phyloP scores from a whole-genome alignment of 1,139 yeast genomes.

The Nadsonia commutata region DNA sequence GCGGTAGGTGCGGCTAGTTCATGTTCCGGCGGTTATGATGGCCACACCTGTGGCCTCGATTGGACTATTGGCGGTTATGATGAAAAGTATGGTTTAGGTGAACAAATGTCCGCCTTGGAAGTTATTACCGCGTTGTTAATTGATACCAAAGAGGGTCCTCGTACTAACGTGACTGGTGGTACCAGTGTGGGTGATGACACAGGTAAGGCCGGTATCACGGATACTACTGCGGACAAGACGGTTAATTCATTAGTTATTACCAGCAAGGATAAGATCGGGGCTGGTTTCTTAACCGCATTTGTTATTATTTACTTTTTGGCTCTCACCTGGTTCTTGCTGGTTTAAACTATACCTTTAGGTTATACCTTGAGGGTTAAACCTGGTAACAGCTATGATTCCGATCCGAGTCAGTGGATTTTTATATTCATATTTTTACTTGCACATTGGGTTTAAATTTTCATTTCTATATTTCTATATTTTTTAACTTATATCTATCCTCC shows the following conservation, averaged over 20 bases:
- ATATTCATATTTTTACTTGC: too few relatives aligned
- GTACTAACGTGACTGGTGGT: constrained; percentile 35
- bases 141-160: constrained; percentile 33
- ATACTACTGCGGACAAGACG: constrained; percentile 23
- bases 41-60: constrained; percentile 76
- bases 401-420: too few relatives aligned
- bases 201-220: constrained; percentile 37
- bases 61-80: constrained; percentile 74
- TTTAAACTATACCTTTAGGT: constrained; percentile 25
- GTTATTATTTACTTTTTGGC: constrained; percentile 52
- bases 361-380: too few relatives aligned
- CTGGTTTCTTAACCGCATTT: constrained; percentile 70
- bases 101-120: constrained; percentile 81
- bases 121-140: constrained; percentile 38
- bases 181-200: constrained; percentile 28
- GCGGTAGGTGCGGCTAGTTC: constrained; percentile 71
- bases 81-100: constrained; percentile 76
- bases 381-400: too few relatives aligned
- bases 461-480: too few relatives aligned
- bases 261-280: constrained; percentile 70
- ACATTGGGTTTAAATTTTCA: too few relatives aligned
- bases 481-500: too few relatives aligned
- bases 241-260: constrained; percentile 31
- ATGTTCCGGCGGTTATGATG: constrained; percentile 78
- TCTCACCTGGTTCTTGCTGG: constrained; percentile 58